These are phyloP conservation scores for Penicillium fimorum DNA, from an alignment of 495 filamentous ascomycete genomes.

Conservation along the genomic window DNA sequence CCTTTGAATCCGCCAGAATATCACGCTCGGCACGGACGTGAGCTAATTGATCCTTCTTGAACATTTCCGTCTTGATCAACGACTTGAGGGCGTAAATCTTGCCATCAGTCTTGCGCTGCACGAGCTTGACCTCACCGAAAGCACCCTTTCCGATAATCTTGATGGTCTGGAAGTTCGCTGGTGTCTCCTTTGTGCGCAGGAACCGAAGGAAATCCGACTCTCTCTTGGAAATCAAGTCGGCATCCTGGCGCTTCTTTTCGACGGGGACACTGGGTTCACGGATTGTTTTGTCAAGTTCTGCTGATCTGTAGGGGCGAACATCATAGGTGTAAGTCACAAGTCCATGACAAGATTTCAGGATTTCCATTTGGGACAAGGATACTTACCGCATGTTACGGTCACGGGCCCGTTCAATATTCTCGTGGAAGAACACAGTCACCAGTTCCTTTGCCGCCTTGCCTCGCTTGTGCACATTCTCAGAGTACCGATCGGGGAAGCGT, in stretches of 20 bases:
- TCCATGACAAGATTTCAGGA: background rate
- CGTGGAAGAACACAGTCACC: slow-evolving; percentile 89
- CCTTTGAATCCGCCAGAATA: slow-evolving; percentile 89
- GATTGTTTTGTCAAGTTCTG: slow-evolving; percentile 82
- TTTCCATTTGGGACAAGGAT: background rate
- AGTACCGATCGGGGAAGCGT: slow-evolving; percentile 73
- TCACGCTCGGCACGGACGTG: slow-evolving; percentile 98
- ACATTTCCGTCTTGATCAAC: slow-evolving; percentile 98
- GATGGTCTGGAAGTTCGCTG: slow-evolving; percentile 89
- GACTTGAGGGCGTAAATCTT: slow-evolving; percentile 99
- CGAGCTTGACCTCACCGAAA: slow-evolving; percentile 96
- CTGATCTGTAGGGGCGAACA: slow-evolving; percentile 58
- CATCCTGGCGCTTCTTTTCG: slow-evolving; percentile 73
- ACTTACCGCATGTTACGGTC: slow-evolving; percentile 87
- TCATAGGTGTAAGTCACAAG: slow-evolving; percentile 3
- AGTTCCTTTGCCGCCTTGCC: slow-evolving; percentile 60
- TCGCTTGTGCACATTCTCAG: slow-evolving; percentile 75
- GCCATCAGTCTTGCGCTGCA: slow-evolving; percentile 92
- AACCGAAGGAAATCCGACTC: slow-evolving; percentile 93
- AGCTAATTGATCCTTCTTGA: slow-evolving; percentile 98
- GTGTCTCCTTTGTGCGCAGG: slow-evolving; percentile 85
- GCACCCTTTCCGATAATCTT: slow-evolving; percentile 99
- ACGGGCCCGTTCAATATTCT: slow-evolving; percentile 87
- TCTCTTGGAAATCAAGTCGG: slow-evolving; percentile 71
- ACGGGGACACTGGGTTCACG: slow-evolving; percentile 69